These are phyloP conservation scores for Wilcoxina mikolae DNA, from an alignment of 495 filamentous ascomycete species.

Conservation along the genomic window DNA sequence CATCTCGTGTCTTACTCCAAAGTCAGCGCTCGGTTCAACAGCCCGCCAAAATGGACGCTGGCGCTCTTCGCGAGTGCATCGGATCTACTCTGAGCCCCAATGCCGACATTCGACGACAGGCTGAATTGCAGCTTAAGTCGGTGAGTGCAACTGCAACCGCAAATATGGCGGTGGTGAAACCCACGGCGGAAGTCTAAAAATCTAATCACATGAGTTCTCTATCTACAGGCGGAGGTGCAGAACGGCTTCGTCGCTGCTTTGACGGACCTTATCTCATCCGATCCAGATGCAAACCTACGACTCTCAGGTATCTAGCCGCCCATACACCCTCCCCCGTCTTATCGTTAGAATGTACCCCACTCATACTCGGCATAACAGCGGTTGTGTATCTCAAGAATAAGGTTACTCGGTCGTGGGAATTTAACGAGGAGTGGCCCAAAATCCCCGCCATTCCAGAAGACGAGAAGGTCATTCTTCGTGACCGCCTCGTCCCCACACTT, in stretches of 20 bases:
- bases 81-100: constrained; percentile 73
- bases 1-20: background rate
- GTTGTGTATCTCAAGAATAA: constrained; percentile 97
- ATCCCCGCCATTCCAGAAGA: constrained; percentile 60
- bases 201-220: constrained; percentile 15
- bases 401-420: constrained; percentile 77
- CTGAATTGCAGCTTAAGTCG: constrained; percentile 86
- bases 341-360: constrained; percentile 18
- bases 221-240: constrained; percentile 67
- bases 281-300: constrained; percentile 68
- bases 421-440: constrained; percentile 53
- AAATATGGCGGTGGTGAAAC: too few species aligned
- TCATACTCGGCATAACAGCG: constrained; percentile 47
- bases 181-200: constrained; percentile 4
- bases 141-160: constrained; percentile 33
- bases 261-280: constrained; percentile 73
- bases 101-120: constrained; percentile 67
- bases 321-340: background rate
- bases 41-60: constrained; percentile 57
- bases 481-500: constrained; percentile 75
- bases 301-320: constrained; percentile 56
- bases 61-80: constrained; percentile 72
- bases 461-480: constrained; percentile 75
- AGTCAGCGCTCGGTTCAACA: background rate
- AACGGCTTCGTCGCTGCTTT: constrained; percentile 82